These are phyloP conservation scores for Tagetes erecta DNA, from an alignment of 129 eudicot species.

Conservation along the genomic window DNA sequence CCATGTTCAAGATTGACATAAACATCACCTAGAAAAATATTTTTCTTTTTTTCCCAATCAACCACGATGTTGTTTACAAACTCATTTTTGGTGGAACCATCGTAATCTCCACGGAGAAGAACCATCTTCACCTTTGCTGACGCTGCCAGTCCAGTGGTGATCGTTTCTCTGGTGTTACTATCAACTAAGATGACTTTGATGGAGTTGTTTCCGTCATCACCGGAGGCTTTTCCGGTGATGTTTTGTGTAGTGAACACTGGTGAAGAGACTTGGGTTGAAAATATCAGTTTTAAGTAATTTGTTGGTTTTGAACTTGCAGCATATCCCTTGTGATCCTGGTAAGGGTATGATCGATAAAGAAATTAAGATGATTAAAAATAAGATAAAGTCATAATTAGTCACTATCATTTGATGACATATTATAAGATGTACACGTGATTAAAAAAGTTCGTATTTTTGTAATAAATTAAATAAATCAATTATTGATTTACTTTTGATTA, in stretches of 20 bases:
- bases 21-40: slow-evolving; percentile 24
- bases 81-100: background rate
- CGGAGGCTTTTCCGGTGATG: slow-evolving; percentile 2
- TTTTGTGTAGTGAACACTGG: slow-evolving; percentile 23
- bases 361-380: too few relatives aligned
- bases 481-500: too few relatives aligned
- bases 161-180: background rate
- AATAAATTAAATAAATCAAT: too few relatives aligned
- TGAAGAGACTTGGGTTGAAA: slow-evolving; percentile 10
- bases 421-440: too few relatives aligned
- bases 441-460: too few relatives aligned
- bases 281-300: slow-evolving; percentile 10
- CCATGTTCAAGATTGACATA: slow-evolving; percentile 22
- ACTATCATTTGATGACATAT: too few relatives aligned
- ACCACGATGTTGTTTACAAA: slow-evolving; percentile 25
- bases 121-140: slow-evolving; percentile 25
- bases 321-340: slow-evolving; percentile 15
- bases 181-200: slow-evolving; percentile 21
- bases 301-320: slow-evolving; percentile 30
- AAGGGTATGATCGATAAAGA: too few relatives aligned
- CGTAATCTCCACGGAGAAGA: slow-evolving; percentile 20
- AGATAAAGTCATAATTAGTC: too few relatives aligned
- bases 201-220: slow-evolving; percentile 7
- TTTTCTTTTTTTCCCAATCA: slow-evolving; percentile 18
- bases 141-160: slow-evolving; percentile 16